Evolutionary conservation across 495 filamentous ascomycete species (phyloP), one percentile per base, ranked within the genome.

Genomic region (Aspergillus cavernicola): DNA sequence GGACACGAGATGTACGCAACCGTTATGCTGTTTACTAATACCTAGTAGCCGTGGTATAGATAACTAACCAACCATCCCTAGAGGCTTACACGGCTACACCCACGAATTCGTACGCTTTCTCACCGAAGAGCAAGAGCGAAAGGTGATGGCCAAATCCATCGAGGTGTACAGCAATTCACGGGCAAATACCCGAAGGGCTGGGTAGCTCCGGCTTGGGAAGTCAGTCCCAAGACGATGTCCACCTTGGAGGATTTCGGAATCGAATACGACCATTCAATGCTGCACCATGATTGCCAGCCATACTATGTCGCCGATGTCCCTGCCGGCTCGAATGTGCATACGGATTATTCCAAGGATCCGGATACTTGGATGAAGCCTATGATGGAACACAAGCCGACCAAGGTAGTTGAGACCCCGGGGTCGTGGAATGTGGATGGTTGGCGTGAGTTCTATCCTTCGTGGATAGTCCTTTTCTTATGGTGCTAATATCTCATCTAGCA

Each of bases 351-450:
- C 9, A 62, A 71, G 28, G 60, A 73, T 15, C 73, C 76, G 6
- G 66, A 67, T 12, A 72, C 75, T 36, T 84, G 82, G 82, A 84
- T 85, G 81, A 70, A 80, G 26, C 82, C 81, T 5, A 66, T 78
- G 13, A 65, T 71, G 6, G 12, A 52, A 4, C 32, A 60, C 12
- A 55, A 0, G 47, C 64, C 4, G 58, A 72, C 57, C 52, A 65
- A 59, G 1, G 60, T 84, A 1, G 74, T 82, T 38, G 77, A 78
- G 49, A 68, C 83, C 16, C 80, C 80, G 0, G 74, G 71, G 24
- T 80, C 79, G 58, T 82, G 74, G 68, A 80, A 83, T 58, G 72
- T 72, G 63, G 80, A 83, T 53, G 80, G 82, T 52, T 79, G 73
- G 82, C 79, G n/a, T n/a, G n/a, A n/a, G n/a, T n/a, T n/a, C n/a